Evolutionary conservation across 2,329 filamentous ascomycete species (phyloP).

Genomic region (Cryphonectria carpinicola): DNA sequence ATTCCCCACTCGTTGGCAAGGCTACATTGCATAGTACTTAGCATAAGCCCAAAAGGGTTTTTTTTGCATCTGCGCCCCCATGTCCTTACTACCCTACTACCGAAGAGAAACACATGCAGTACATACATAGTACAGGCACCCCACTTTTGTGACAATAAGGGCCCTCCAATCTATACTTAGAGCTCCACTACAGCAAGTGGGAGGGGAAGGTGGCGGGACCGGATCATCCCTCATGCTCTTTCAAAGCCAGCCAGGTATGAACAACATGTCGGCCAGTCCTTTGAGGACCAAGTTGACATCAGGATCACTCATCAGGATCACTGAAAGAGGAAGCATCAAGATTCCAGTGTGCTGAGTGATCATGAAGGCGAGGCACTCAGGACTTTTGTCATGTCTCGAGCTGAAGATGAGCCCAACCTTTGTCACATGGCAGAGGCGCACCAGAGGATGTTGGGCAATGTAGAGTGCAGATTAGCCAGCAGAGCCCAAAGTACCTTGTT

Average conservation of each 20-base stretch:
- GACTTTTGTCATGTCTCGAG: background rate
- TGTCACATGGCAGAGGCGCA: background rate
- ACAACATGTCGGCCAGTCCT: background rate
- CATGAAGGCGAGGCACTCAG: background rate
- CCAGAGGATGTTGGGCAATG: background rate
- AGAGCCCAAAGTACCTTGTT: background rate
- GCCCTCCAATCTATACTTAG: background rate
- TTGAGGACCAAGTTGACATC: background rate
- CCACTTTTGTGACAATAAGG: background rate
- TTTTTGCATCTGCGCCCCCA: background rate
- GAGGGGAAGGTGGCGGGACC: background rate
- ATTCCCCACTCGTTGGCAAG: background rate
- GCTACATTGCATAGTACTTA: background rate
- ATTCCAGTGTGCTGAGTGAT: background rate
- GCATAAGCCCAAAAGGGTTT: background rate
- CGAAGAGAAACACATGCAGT: background rate
- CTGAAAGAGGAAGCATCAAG: background rate
- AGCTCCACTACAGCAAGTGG: background rate
- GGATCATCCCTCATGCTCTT: background rate
- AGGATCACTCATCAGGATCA: background rate
- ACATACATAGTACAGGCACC: background rate
- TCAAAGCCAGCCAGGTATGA: background rate
- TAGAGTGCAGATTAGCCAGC: background rate
- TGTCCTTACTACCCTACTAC: background rate
- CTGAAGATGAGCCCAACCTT: background rate